Base-by-base conservation (phyloP, 306 rosid genomes). In the Sechiopsis laciniata region DNA sequence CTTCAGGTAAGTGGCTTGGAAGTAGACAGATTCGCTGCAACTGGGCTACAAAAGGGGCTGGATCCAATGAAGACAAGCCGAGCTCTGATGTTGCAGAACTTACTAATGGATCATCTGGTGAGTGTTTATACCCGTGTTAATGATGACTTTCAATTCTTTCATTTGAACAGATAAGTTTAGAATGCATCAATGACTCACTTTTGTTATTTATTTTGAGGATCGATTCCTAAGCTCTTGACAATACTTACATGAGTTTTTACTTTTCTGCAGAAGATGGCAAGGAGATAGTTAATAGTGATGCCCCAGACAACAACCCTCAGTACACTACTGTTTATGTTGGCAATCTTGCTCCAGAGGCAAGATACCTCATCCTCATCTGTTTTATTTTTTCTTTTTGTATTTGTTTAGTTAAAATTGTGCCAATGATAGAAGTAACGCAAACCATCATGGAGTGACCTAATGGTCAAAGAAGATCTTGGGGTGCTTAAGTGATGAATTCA, bases 21-120 rank as follows among this genome's bases (percentile, higher is more conserved):
- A 94, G 97, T 74, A 87, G 97, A 72, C 98, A 90, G 80, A 94
- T 90, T 72, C 96, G 96, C 37, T 94, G 97, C 76, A 94, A 94
- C 82, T 94, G 98, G 98, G 98, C 98, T 63, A 85, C 95, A 48
- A 94, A 94, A 85, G 98, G 97, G 76, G 97, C 98, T 72, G 88
- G 75, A n/a, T 63, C 86, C 20, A 88, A 51, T 68, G 98, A 90
- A 74, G 98, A 94, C 74, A 89, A 87, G 82, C 90, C 81, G 82
- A 85, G 76, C 75, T 81, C 92, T 55, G 98, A 94, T 37, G 88
- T 90, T 72, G 95, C 87, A 68, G 98, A 94, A 80, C 85, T 90
- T 59, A 84, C 95, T 73, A 94, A 86, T 79, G 96, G 96, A 13
- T 86, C 96, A 80, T 91, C 98, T 64, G 97, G 97, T 94, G 29